Evolutionary conservation across 495 filamentous ascomycete genomes (phyloP), one percentile per base, ranked within the genome.

Genomic region (Podospora tetraspora): DNA sequence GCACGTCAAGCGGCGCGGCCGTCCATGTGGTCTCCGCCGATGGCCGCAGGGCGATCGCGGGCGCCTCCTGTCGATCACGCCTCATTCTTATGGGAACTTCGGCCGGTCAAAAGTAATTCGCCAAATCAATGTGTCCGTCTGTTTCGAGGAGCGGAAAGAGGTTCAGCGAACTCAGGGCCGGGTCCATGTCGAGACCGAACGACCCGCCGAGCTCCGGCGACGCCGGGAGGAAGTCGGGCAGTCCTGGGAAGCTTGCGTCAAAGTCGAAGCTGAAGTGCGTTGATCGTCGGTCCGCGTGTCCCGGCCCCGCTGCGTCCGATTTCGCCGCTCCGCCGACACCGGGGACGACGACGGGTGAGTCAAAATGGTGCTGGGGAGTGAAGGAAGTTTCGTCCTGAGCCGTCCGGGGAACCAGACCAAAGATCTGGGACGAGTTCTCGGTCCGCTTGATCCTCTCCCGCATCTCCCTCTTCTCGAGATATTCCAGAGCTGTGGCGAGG

Each of bases 91-190:
- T 12, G 6, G 57, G 5, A 16, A 32, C 8, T 34, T 37, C 21
- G 52, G 9, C 23, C 22, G 29, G 10, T 76, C 70, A 79, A 32
- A 81, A 73, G 52, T 78, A 79, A 67, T 81, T 79, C 4, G 78
- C 78, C 61, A 82, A 72, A 66, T 82, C 80, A 34, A 82, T 81
- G 52, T 82, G 80, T 0, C 80, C 80, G 61, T 79, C 78, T 3
- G 75, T 74, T 57, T 82, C 80, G 8, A 82, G 72, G 62, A 82
- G 34, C n/a, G 80, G 79, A 34, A 81, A 82, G 3, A 82, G 62
- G 56, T 81, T 81, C 56, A 82, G 69, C 2, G 79, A 78, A 3
- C 80, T 79, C 68, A 81, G 80, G 19, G 75, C 73, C 11, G 80
- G 76, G 25, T 81, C 78, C 12, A 74, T 62, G 10, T 75, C 76